Conservation (phyloP, 352 stramenopile species). For the Thalassiosira mediterranea region DNA sequence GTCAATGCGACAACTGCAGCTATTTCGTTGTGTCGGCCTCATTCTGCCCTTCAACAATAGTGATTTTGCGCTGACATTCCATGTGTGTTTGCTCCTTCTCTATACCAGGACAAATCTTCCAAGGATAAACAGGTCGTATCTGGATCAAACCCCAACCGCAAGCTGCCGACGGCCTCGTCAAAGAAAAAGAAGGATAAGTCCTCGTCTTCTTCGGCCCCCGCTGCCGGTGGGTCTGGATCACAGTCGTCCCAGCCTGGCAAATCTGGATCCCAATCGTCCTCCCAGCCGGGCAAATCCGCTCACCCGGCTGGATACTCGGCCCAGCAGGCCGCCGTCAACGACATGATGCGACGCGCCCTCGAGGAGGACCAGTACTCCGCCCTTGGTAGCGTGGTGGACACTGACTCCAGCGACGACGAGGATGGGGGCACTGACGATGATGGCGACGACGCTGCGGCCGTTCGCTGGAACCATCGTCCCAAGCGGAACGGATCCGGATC, state of each 20-base stretch:
- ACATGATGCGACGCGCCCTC: slow-evolving; percentile 74
- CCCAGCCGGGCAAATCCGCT: background rate
- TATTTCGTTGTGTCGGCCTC: too few relatives aligned
- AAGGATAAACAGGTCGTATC: slow-evolving; percentile 1
- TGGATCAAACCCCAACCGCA: background rate
- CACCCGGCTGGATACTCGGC: slow-evolving; percentile 35
- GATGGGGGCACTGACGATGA: slow-evolving; percentile 17
- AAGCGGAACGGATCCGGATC: background rate
- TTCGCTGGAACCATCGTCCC: slow-evolving; percentile 23
- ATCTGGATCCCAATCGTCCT: background rate
- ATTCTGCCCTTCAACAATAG: too few relatives aligned
- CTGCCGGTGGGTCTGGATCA: too few relatives aligned
- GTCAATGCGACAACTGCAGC: too few relatives aligned
- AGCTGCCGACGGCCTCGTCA: background rate
- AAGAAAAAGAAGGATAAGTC: slow-evolving; percentile 6
- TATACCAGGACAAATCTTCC: too few relatives aligned
- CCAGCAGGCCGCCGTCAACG: slow-evolving; percentile 67
- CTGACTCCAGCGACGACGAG: slow-evolving; percentile 69
- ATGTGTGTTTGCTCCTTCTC: too few relatives aligned
- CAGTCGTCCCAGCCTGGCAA: background rate
- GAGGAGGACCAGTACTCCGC: slow-evolving; percentile 77
- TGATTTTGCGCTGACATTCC: too few relatives aligned
- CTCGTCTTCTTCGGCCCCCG: background rate
- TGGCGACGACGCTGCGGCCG: background rate
- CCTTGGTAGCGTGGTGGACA: slow-evolving; percentile 70